phyloP scores from a whole-genome alignment of 129 eudicot species.

The Erigeron canadensis region DNA sequence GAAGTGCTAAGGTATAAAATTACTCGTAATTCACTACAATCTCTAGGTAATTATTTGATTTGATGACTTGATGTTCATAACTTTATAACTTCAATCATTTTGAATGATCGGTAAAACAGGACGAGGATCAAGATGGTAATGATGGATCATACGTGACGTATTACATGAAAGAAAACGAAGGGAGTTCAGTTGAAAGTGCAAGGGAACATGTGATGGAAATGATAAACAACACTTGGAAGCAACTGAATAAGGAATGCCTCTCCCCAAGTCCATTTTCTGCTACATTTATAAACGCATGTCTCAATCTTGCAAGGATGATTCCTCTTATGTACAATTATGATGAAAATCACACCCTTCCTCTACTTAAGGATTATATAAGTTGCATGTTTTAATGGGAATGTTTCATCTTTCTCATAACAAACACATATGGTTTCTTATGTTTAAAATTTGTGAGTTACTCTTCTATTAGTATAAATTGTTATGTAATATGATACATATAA shows the following conservation, averaged over 20 bases:
- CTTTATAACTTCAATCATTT: neutral
- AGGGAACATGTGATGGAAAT: constrained; percentile 33
- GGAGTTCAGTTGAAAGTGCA: constrained; percentile 33
- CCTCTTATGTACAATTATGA: constrained; percentile 59
- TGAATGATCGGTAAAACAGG: constrained; percentile 33
- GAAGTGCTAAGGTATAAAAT: constrained; percentile 44
- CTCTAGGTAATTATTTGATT: neutral
- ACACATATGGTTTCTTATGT: neutral
- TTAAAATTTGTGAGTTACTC: no score
- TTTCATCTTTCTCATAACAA: neutral
- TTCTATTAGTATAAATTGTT: no score
- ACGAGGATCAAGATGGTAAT: constrained; percentile 55
- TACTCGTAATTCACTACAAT: neutral
- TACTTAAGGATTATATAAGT: constrained; percentile 39
- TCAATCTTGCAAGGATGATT: constrained; percentile 58
- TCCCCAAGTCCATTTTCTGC: constrained; percentile 27
- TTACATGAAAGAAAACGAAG: constrained; percentile 51
- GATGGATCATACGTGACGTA: constrained; percentile 59
- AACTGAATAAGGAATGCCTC: constrained; percentile 44
- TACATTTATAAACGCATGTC: constrained; percentile 40
- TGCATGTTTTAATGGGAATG: constrained; percentile 23
- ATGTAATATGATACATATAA: no score
- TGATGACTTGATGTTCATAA: no score
- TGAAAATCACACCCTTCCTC: constrained; percentile 48
- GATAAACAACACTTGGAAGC: constrained; percentile 56